Percentiles rank a stretch among this genome's conserved stretches.
Evolutionary conservation across 495 filamentous ascomycete species (phyloP).

Genomic region (Penicillium bovifimosum): DNA sequence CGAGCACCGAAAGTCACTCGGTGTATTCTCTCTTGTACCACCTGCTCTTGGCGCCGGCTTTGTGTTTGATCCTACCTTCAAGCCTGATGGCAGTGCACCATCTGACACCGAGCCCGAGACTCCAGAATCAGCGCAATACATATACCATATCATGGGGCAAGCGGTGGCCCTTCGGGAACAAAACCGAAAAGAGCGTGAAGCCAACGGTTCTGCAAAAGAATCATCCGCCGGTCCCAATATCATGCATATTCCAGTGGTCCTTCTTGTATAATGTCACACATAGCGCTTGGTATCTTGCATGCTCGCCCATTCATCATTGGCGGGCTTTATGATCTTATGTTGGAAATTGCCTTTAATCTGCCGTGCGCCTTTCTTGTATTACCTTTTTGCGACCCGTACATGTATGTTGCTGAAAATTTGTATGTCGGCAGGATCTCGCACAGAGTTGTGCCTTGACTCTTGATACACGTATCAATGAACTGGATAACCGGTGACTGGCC

Average conservation of each 20-base stretch:
- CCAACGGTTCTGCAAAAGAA: background rate
- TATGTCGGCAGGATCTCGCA: background rate
- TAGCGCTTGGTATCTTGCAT: slow-evolving; percentile 1
- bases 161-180: slow-evolving; percentile 30
- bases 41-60: slow-evolving; percentile 7
- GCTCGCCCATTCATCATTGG: background rate
- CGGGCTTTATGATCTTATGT: background rate
- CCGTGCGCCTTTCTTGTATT: background rate
- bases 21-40: slow-evolving; percentile 25
- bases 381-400: background rate
- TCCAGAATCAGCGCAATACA: slow-evolving; percentile 18
- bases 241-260: slow-evolving; percentile 27
- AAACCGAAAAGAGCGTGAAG: slow-evolving; percentile 13
- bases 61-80: slow-evolving; percentile 13
- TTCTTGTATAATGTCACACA: slow-evolving; percentile 20
- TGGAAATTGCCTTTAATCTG: background rate
- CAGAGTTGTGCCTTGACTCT: background rate
- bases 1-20: slow-evolving; percentile 11
- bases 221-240: slow-evolving; percentile 12
- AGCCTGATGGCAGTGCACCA: slow-evolving; percentile 2
- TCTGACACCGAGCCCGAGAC: slow-evolving; percentile 11
- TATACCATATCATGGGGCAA: slow-evolving; percentile 24
- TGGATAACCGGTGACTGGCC: background rate
- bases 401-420: background rate
- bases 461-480: background rate